A percentile compares a stretch with the other conserved stretches of the same genome.
Evolutionary conservation across 1,284 basidiomycete species (phyloP).

Genomic region (Cryptococcus sp.): DNA sequence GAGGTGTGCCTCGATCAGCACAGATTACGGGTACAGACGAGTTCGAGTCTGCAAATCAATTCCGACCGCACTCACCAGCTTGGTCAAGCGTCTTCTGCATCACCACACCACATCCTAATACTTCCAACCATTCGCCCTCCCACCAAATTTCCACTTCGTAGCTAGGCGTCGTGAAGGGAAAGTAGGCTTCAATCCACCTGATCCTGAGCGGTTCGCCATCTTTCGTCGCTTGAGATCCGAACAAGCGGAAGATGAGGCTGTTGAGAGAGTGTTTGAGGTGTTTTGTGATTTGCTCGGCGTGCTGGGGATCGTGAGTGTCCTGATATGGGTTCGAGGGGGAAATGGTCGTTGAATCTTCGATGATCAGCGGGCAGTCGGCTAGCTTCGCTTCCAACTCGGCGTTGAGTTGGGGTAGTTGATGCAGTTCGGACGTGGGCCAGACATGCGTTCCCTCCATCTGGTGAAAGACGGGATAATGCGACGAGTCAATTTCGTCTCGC

Average conservation of each 20-base stretch:
- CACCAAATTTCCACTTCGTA: slow-evolving; percentile 98
- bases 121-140: slow-evolving; percentile 95
- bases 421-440: slow-evolving; percentile 58
- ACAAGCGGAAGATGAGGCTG: slow-evolving; percentile 79
- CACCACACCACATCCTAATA: slow-evolving; percentile 91
- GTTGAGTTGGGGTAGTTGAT: slow-evolving; percentile 57
- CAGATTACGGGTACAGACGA: background rate
- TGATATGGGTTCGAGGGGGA: slow-evolving; percentile 80
- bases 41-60: background rate
- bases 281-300: slow-evolving; percentile 71
- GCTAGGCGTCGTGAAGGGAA: slow-evolving; percentile 96
- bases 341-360: slow-evolving; percentile 80
- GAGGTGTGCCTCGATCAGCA: background rate
- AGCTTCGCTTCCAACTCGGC: slow-evolving; percentile 65
- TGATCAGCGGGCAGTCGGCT: slow-evolving; percentile 70
- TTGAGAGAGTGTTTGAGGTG: slow-evolving; percentile 94
- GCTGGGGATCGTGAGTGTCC: slow-evolving; percentile 67
- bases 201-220: slow-evolving; percentile 70
- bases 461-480: slow-evolving; percentile 98
- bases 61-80: slow-evolving; percentile 65
- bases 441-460: slow-evolving; percentile 96
- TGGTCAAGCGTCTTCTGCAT: slow-evolving; percentile 83
- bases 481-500: slow-evolving; percentile 95
- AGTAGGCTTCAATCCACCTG: slow-evolving; percentile 96
- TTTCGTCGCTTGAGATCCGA: slow-evolving; percentile 63